Base-by-base conservation (phyloP, 2,329 filamentous ascomycete species). In the Dryadomyces quercivorus region DNA sequence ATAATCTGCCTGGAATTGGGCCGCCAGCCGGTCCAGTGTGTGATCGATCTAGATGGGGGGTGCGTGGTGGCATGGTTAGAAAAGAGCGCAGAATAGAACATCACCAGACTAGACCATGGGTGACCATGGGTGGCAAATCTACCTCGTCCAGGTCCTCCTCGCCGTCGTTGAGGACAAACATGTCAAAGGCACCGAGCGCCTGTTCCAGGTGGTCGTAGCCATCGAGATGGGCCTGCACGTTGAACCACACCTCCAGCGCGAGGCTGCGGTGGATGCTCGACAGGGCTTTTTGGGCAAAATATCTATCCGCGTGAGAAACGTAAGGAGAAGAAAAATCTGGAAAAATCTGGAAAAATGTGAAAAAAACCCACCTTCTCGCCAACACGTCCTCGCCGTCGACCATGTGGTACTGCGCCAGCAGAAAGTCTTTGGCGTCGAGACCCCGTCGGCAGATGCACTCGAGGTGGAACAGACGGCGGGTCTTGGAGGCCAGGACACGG, bases 401-500 rank as follows among this genome's bases (percentile, higher is more conserved):
- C 38, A 77, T 74, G 12, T 72, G 72, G 57, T 77, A 80, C 64
- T 95, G 83, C 54, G 77, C 73, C 57, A 90, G 63, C 50, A 97
- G 75, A 54, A 83, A 84, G 66, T 96, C 91, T 66, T 96, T 96
- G 48, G 85, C 87, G 71, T 97, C 90, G 63, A 91, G 92, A 0
- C 90, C 90, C 62, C 84, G 75, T 31, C 75, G 71, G 53, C 86
- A 82, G 58, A 97, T 86, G 51, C 76, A 70, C 61, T 86, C 80
- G 58, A 89, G 83, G 62, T 84, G 83, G 54, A 76, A 75, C 55
- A 89, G 76, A 20, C 90, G 83, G 53, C 80, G 75, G 40, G 82
- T 76, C 65, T 89, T 87, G 36, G 79, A 82, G n/a, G 72, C 67
- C 53, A 97, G 72, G 56, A 95, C 82, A 34, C 72, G 76, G 58